Evolutionary conservation across 768 basidiomycete species (phyloP).

Genomic region (Pisolithus albus): DNA sequence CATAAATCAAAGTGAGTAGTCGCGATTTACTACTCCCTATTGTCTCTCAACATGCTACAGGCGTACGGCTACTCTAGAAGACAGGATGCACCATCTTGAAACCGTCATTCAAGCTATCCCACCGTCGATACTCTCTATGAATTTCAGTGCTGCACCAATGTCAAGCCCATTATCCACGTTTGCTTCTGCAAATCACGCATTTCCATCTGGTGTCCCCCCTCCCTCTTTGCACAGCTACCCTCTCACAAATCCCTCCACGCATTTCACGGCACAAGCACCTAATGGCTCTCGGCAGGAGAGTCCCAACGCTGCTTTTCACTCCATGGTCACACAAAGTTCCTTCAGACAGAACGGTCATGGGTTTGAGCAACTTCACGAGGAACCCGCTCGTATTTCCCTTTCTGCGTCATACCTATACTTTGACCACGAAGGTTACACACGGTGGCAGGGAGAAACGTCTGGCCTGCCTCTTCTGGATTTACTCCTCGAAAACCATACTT

Average conservation of each 20-base stretch:
- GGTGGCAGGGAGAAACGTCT: slow-evolving; percentile 92
- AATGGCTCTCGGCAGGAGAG: slow-evolving; percentile 41
- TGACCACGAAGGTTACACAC: slow-evolving; percentile 80
- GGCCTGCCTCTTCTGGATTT: slow-evolving; percentile 85
- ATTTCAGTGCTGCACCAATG: slow-evolving; percentile 32
- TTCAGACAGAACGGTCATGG: slow-evolving; percentile 14
- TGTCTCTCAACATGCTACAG: slow-evolving; percentile 28
- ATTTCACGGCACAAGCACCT: slow-evolving; percentile 50
- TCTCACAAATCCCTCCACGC: slow-evolving; percentile 73
- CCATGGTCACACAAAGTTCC: slow-evolving; percentile 34
- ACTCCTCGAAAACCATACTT: slow-evolving; percentile 63
- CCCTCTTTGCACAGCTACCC: slow-evolving; percentile 73
- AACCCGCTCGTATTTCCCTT: slow-evolving; percentile 55
- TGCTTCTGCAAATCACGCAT: slow-evolving; percentile 34
- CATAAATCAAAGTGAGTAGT: slow-evolving; percentile 78
- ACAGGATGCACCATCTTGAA: slow-evolving; percentile 84
- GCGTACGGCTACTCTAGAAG: slow-evolving; percentile 77
- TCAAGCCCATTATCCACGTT: slow-evolving; percentile 32
- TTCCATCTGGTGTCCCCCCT: slow-evolving; percentile 61
- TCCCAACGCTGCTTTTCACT: slow-evolving; percentile 35
- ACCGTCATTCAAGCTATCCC: slow-evolving; percentile 81
- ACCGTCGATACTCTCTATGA: slow-evolving; percentile 67
- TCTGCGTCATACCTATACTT: slow-evolving; percentile 80
- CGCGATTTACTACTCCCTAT: slow-evolving; percentile 1
- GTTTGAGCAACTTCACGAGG: slow-evolving; percentile 46